Base-by-base conservation (phyloP, 2,329 filamentous ascomycete species). In the Nannizziopsis barbatae region DNA sequence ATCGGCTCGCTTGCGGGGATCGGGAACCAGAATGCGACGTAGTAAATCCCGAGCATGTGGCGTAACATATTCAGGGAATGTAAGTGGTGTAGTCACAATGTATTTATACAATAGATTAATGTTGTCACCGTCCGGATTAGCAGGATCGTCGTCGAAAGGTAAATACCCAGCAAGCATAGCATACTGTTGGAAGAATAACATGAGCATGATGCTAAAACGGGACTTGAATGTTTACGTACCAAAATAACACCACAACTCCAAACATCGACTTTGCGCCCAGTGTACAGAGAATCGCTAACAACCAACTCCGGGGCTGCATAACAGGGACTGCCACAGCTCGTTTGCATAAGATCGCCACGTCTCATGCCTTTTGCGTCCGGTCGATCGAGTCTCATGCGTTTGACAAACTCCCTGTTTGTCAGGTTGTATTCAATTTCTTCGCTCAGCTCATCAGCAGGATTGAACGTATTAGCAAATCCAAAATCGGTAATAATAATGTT, bases 401-500 rank as follows among this genome's bases (percentile, higher is more conserved):
- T 90, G 53, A 96, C 84, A 61, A 83, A 92, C 14, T 95, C 89
- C 56, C 86, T 84, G 62, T 95, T 90, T 20, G 79, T 77, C 17
- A 98, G 71, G 54, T 88, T 86, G 59, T 87, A 79, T 66, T 96
- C 92, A 56, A 95, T 84, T 51, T 95, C 89, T 52, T 95, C 87
- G 3, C 79, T 80, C 35, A 98, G 75, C 64, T 95, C 88, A 61
- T 98, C 92, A 32, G 74, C 71, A 0, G 92, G 80, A 61, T 95
- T 85, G 62, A 98, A 98, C 0, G 89, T 96, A 67, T 98, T 98
- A 57, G 92, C 92, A 64, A 98, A 98, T 14, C 92, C 92, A 68
- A 98, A 98, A 69, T 98, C 92, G 12, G 92, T 98, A 62, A 98
- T 98, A 69, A 98, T 98, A 62, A 98, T 96, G 71, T 98, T 98